Evolutionary conservation across 805 yeast species (phyloP).

Genomic region (Candida chilensis): DNA sequence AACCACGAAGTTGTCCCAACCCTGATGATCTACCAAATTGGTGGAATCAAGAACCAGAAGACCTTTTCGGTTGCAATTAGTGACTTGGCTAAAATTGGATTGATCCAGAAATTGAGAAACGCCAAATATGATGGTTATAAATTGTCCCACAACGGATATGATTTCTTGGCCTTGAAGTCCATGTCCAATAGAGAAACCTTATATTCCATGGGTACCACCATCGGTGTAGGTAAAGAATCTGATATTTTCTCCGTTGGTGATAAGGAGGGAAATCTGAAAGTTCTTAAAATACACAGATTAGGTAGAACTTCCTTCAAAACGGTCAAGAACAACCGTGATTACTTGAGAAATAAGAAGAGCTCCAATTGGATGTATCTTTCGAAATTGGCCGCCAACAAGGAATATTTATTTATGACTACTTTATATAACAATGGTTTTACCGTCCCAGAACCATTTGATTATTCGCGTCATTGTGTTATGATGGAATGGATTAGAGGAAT

Average conservation of each 20-base stretch:
- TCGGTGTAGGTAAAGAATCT: slow-evolving; percentile 97
- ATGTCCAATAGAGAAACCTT: slow-evolving; percentile 68
- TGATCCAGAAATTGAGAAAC: slow-evolving; percentile 73
- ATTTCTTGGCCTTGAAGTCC: slow-evolving; percentile 82
- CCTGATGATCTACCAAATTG: slow-evolving; percentile 66
- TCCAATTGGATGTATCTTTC: slow-evolving; percentile 91
- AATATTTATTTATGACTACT: slow-evolving; percentile 78
- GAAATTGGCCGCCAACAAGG: slow-evolving; percentile 85
- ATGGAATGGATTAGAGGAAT: slow-evolving; percentile 91
- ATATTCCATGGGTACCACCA: slow-evolving; percentile 73
- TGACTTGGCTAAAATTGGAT: slow-evolving; percentile 78
- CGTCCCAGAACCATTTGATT: slow-evolving; percentile 86
- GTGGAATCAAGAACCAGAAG: slow-evolving; percentile 69
- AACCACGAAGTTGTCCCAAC: slow-evolving; percentile 96
- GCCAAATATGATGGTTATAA: slow-evolving; percentile 94
- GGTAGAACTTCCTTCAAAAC: slow-evolving; percentile 93
- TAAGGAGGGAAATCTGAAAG: slow-evolving; percentile 48
- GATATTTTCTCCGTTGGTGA: slow-evolving; percentile 84
- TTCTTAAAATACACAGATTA: slow-evolving; percentile 82
- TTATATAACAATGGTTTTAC: slow-evolving; percentile 66
- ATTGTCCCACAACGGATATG: slow-evolving; percentile 83
- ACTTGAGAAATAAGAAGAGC: slow-evolving; percentile 64
- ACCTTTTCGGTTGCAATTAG: slow-evolving; percentile 72
- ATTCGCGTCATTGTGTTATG: slow-evolving; percentile 83
- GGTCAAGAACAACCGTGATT: slow-evolving; percentile 90